Base-by-base conservation (phyloP, 179 eudicot genomes). In the Spergularia azorica region DNA sequence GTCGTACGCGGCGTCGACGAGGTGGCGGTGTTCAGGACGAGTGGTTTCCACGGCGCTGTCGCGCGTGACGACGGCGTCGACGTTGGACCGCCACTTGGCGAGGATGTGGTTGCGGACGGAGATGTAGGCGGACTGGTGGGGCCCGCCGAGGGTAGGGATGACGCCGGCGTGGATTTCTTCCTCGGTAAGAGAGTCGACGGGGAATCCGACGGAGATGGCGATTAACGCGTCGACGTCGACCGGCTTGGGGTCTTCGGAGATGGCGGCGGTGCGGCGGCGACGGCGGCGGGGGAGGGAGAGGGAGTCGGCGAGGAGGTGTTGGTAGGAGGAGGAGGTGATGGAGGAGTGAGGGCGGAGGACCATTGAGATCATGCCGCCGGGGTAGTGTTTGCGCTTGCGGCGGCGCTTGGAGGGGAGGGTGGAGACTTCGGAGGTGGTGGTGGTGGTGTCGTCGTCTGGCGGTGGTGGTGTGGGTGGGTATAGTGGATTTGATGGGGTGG, bases 201-300 rank as follows among this genome's bases (percentile, higher is more conserved):
- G 98, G 63, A 96, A 96, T 0, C 99, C 99, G 21, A 94, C 99
- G 51, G 98, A 94, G 83, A 96, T 82, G 5, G 98, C 94, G 50
- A 96, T 96, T 15, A 96, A 85, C 74, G 99, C 87, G 48, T 92
- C 93, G 21, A 88, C 81, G 67, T 91, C 89, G 74, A 88, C 87
- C 10, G 68, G 79, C 63, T 60, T 86, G 69, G 72, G 59, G 50
- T 82, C 80, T 36, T 21, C 84, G 75, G 55, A 81, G 81, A 48
- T 64, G 62, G 86, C 67, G 56, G 79, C 72, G 17, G 84, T 80
- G 79, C 89, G 74, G 12, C 83, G 75, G 48, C 77, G 77, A 2
- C 90, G 76, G 15, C 92, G 91, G 12, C 90, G 83, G 52, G 76
- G 67, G 78, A 63, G 79, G 10, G 79, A 26, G 9, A 73, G 63